Evolutionary conservation across 2,329 filamentous ascomycete genomes (phyloP), one percentile per base, ranked within the genome.

Genomic region (Nemania sp.): DNA sequence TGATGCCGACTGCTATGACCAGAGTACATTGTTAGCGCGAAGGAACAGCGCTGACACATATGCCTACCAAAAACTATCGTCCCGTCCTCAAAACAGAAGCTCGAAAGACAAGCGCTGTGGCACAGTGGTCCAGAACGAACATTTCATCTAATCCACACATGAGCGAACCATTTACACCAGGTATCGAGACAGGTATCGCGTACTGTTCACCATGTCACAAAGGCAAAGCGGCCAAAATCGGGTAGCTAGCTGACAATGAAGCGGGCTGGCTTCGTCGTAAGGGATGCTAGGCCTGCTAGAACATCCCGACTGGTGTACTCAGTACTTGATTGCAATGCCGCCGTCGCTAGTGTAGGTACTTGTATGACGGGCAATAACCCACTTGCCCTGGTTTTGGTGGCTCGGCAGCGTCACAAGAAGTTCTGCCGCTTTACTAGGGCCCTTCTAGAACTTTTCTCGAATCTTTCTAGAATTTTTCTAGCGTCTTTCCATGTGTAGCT

Each of bases 401-500:
- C 23, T 43, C 40, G 23, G 47, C 36, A n/a, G 40, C 5, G 28
- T n/a, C 22, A 33, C 39, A n/a, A n/a, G n/a, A n/a, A n/a, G n/a
- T n/a, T n/a, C n/a, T n/a, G n/a, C n/a, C n/a, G n/a, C n/a, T n/a
- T n/a, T n/a, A n/a, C n/a, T n/a, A n/a, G n/a, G n/a, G n/a, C n/a
- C n/a, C n/a, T n/a, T n/a, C n/a, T n/a, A 39, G 46, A 52, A 53
- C 24, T 28, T 37, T 55, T 52, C 65, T 62, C 50, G 50, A 52
- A 54, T 3, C 20, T 36, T 52, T 50, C 65, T 61, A 58, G 64
- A 67, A 66, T 17, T 3, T 46, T 68, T 68, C 65, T 57, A 59
- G 65, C 66, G 64, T 31, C 33, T 56, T 64, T 63, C 61, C 49
- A 2, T 34, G 41, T 56, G 34, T 42, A 48, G 53, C 37, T 48